phyloP scores from a whole-genome alignment of 306 rosid species.

The Cucumis hystrix region DNA sequence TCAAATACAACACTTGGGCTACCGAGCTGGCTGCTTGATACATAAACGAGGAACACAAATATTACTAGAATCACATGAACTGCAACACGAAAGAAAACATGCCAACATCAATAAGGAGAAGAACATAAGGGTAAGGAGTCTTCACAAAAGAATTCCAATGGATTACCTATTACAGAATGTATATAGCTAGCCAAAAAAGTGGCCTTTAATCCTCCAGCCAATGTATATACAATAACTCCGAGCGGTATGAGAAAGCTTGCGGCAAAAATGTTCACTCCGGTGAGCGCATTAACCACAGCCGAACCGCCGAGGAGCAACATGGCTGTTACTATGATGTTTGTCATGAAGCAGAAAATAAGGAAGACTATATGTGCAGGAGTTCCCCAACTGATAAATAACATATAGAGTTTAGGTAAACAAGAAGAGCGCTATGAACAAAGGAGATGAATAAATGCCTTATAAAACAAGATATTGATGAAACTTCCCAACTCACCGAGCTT shows the following conservation, averaged over 20 bases:
- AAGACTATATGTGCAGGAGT: slow-evolving; percentile 68
- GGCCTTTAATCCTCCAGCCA: slow-evolving; percentile 94
- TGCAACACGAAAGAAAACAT: slow-evolving; percentile 15
- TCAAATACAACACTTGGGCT: slow-evolving; percentile 56
- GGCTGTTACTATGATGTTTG: slow-evolving; percentile 79
- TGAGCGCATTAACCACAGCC: slow-evolving; percentile 83
- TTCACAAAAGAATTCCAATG: not conserved
- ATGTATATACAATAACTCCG: slow-evolving; percentile 81
- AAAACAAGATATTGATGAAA: not conserved
- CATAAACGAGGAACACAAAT: slow-evolving; percentile 81
- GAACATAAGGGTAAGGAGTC: not conserved
- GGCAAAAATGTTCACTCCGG: slow-evolving; percentile 84
- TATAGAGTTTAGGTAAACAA: not conserved
- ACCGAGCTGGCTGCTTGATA: slow-evolving; percentile 69
- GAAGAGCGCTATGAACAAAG: not conserved
- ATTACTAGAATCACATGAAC: slow-evolving; percentile 79
- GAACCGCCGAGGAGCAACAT: slow-evolving; percentile 97
- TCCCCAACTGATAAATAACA: slow-evolving; percentile 60
- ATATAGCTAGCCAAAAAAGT: slow-evolving; percentile 95
- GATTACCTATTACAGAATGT: slow-evolving; percentile 83
- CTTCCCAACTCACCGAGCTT: slow-evolving; percentile 57
- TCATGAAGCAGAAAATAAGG: slow-evolving; percentile 75
- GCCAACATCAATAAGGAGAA: not conserved
- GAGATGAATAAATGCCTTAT: not conserved
- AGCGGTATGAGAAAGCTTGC: slow-evolving; percentile 94